phyloP scores from a whole-genome alignment of 1,284 basidiomycete genomes.

The Bondarzewia mesenterica region DNA sequence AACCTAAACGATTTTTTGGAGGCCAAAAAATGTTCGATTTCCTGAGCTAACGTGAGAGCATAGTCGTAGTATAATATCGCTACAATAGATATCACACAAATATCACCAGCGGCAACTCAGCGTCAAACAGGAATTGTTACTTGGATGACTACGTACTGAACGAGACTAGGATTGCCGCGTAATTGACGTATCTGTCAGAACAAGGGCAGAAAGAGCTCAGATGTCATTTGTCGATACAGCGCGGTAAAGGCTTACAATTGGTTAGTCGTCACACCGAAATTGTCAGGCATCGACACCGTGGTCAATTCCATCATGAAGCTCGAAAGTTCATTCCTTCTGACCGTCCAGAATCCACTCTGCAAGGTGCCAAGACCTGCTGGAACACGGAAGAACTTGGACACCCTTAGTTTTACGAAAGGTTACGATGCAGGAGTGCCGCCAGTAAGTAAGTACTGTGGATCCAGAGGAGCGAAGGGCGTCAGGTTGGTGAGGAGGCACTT shows the following conservation, averaged over 20 bases:
- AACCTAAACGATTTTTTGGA: not conserved
- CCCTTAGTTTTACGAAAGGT: too few species aligned
- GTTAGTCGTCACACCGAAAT: not conserved
- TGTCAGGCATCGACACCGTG: not conserved
- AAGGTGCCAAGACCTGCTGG: not conserved
- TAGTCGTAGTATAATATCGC: constrained; percentile 11
- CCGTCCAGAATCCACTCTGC: not conserved
- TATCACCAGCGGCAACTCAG: not conserved
- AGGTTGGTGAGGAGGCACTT: too few species aligned
- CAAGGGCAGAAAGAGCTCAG: not conserved
- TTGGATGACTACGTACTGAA: not conserved
- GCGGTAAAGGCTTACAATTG: not conserved
- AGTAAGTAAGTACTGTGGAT: too few species aligned
- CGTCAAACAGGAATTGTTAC: not conserved
- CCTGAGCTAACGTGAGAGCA: constrained; percentile 6
- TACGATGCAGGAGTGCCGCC: too few species aligned
- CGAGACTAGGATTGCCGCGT: not conserved
- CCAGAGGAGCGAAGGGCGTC: too few species aligned
- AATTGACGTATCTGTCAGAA: not conserved
- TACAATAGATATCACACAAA: not conserved
- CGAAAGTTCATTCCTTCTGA: not conserved
- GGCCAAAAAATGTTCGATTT: constrained; percentile 10
- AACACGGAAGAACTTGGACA: too few species aligned
- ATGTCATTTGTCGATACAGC: not conserved
- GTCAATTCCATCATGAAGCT: too few species aligned